A percentile compares a stretch with the other conserved stretches of the same genome.
Evolutionary conservation across 1,284 basidiomycete species (phyloP).

Genomic region (Wolfiporia cocos): DNA sequence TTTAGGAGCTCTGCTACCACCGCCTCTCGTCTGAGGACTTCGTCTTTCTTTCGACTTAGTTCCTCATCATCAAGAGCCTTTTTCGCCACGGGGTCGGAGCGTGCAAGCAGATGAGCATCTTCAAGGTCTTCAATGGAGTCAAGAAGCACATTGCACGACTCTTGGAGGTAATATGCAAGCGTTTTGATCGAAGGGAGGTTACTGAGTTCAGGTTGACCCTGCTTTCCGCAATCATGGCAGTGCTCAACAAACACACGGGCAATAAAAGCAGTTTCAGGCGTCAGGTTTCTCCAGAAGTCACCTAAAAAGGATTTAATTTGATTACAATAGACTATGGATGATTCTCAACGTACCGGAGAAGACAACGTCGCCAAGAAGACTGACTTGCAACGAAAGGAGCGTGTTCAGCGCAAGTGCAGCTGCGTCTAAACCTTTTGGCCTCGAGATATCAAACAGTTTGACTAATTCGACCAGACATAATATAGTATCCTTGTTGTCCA

Average conservation of each 20-base stretch:
- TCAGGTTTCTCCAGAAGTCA: conserved; percentile 67
- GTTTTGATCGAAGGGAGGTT: conserved; percentile 82
- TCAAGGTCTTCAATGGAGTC: conserved; percentile 30
- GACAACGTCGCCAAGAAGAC: conserved; percentile 52
- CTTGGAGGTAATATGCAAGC: conserved; percentile 80
- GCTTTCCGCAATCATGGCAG: conserved; percentile 44
- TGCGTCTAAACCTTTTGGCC: conserved; percentile 35
- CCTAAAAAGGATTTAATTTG: conserved; percentile 35
- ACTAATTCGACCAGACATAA: conserved; percentile 41
- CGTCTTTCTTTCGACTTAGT: conserved; percentile 30
- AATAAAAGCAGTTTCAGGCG: conserved; percentile 76
- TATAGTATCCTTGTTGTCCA: conserved; percentile 8
- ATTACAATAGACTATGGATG: background rate
- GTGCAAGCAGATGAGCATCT: conserved; percentile 24
- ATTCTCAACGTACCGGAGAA: conserved; percentile 54
- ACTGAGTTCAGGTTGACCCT: conserved; percentile 60
- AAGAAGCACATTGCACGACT: conserved; percentile 66
- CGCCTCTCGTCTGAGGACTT: conserved; percentile 11
- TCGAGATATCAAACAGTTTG: conserved; percentile 49
- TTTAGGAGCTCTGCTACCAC: conserved; percentile 11
- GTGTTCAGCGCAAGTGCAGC: conserved; percentile 59
- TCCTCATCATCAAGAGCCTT: conserved; percentile 27
- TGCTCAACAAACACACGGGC: conserved; percentile 80
- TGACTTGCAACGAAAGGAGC: conserved; percentile 50
- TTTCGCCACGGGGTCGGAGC: conserved; percentile 11